Evolutionary conservation across 1,139 yeast genomes (phyloP).

Genomic region (Candida labiduridarum): DNA sequence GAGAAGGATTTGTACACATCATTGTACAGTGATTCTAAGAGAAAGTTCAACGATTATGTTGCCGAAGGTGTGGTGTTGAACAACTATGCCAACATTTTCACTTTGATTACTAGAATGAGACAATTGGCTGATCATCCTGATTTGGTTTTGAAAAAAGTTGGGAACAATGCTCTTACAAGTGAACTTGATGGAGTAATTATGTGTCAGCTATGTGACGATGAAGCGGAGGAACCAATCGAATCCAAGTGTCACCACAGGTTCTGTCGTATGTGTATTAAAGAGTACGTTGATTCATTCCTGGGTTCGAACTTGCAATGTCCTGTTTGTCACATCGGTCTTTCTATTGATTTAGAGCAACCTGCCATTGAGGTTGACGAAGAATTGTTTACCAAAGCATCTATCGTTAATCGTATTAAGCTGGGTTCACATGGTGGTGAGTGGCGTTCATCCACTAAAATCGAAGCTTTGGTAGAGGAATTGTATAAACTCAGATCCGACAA

Average conservation of each 20-base stretch:
- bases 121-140: conserved; percentile 99
- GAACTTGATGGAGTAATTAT: conserved; percentile 65
- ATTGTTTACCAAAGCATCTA: conserved; percentile 73
- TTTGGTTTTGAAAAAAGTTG: conserved; percentile 74
- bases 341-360: conserved; percentile 88
- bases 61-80: conserved; percentile 94
- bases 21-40: conserved; percentile 79
- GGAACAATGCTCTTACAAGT: conserved; percentile 39
- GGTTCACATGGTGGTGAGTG: conserved; percentile 71
- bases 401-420: conserved; percentile 85
- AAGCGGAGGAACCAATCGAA: conserved; percentile 95
- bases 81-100: conserved; percentile 95
- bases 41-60: conserved; percentile 85
- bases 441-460: conserved; percentile 94
- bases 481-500: conserved; percentile 83
- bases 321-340: conserved; percentile 89
- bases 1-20: conserved; percentile 91
- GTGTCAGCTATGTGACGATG: conserved; percentile 94
- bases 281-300: conserved; percentile 80
- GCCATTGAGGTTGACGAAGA: conserved; percentile 75
- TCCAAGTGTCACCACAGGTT: conserved; percentile 92
- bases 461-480: conserved; percentile 91
- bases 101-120: conserved; percentile 94
- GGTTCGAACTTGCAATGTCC: conserved; percentile 82
- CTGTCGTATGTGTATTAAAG: conserved; percentile 89